phyloP scores from a whole-genome alignment of 805 yeast genomes.

The Cyberlindnera saturnus region DNA sequence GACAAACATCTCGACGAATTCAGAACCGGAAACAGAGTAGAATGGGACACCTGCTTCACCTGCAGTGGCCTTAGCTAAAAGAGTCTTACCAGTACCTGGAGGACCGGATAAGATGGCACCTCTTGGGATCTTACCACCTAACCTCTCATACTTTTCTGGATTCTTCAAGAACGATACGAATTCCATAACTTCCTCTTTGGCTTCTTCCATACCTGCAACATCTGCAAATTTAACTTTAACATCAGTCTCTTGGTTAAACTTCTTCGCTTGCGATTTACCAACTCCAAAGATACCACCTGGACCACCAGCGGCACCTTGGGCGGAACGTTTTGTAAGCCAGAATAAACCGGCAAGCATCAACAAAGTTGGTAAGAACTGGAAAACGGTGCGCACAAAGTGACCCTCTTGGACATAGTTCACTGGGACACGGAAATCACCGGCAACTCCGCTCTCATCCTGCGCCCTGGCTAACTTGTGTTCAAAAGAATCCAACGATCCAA shows the following conservation, averaged over 20 bases:
- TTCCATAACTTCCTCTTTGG: conserved; percentile 96
- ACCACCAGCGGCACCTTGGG: conserved; percentile 36
- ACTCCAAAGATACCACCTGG: conserved; percentile 82
- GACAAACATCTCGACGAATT: conserved; percentile 97
- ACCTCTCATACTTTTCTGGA: conserved; percentile 81
- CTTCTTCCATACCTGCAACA: conserved; percentile 97
- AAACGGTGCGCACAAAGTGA: conserved; percentile 51
- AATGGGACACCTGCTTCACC: conserved; percentile 99
- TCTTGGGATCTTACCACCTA: conserved; percentile 97
- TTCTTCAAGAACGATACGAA: conserved; percentile 89
- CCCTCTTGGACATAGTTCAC: conserved; percentile 74
- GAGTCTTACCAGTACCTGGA: conserved; percentile 98
- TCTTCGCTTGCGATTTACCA: conserved; percentile 87
- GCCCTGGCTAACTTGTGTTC: conserved; percentile 74
- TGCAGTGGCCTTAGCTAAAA: conserved; percentile 96
- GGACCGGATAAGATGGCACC: conserved; percentile 98
- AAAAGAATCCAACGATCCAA: conserved; percentile 86
- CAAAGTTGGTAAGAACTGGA: conserved; percentile 84
- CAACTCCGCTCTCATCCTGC: conserved; percentile 62
- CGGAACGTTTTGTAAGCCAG: conserved; percentile 68
- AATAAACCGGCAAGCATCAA: conserved; percentile 83
- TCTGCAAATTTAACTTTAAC: conserved; percentile 85
- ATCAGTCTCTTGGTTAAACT: conserved; percentile 87
- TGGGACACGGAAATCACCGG: conserved; percentile 66
- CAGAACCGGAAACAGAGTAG: conserved; percentile 93